Evolutionary conservation across 2,329 filamentous ascomycete genomes (phyloP).

Genomic region (Apiospora saccharicola): DNA sequence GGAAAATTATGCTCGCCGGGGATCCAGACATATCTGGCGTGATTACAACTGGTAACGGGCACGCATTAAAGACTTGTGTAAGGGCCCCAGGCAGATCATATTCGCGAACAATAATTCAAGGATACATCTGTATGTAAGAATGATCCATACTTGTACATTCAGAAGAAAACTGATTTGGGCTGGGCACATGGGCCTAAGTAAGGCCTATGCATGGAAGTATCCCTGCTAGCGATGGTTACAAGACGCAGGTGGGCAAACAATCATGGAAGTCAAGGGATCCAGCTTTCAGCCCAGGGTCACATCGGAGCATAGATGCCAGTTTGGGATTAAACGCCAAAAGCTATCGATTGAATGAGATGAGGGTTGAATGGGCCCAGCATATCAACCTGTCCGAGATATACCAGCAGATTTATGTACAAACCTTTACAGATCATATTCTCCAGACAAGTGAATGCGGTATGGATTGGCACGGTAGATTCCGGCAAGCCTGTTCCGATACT

Average conservation of each 20-base stretch:
- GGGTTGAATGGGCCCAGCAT: constrained; percentile 8
- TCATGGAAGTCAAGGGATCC: constrained; percentile 20
- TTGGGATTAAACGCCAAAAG: constrained; percentile 26
- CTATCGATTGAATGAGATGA: constrained; percentile 15
- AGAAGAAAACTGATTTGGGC: neutral
- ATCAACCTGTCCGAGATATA: neutral
- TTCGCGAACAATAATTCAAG: too few relatives aligned
- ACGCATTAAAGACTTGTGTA: too few relatives aligned
- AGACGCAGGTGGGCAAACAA: neutral
- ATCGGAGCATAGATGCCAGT: constrained; percentile 25
- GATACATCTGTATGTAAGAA: too few relatives aligned
- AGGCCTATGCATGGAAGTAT: constrained; percentile 10
- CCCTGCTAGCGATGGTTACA: constrained; percentile 18
- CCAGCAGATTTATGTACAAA: neutral
- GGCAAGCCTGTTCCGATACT: neutral
- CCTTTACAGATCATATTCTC: neutral
- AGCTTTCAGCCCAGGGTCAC: constrained; percentile 20
- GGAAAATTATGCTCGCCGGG: too few relatives aligned
- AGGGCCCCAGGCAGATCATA: too few relatives aligned
- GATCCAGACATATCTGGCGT: too few relatives aligned
- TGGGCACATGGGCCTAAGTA: neutral
- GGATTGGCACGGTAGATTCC: constrained; percentile 1
- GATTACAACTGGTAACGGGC: too few relatives aligned
- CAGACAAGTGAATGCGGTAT: neutral
- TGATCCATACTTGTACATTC: neutral